These are phyloP conservation scores for Geranium rotundifolium DNA, from an alignment of 345 rosid genomes.

Conservation along the genomic window DNA sequence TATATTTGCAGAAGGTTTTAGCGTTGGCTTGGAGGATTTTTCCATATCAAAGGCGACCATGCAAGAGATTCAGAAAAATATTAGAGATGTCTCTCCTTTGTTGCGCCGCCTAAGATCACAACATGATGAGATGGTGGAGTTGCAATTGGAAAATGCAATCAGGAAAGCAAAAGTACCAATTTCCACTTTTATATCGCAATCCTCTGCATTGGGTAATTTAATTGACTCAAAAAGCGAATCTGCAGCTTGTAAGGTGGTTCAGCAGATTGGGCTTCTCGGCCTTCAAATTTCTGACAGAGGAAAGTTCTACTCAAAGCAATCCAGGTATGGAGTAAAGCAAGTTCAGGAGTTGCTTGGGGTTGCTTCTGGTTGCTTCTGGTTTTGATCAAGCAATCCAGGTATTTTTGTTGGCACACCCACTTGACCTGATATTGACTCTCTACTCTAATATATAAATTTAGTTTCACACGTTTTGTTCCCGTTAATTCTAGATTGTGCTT, in stretches of 20 bases:
- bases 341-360: conserved; percentile 82
- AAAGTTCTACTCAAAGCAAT: conserved; percentile 61
- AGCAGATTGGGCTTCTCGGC: conserved; percentile 84
- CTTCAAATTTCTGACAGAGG: conserved; percentile 76
- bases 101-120: conserved; percentile 43
- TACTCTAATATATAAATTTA: not conserved
- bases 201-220: conserved; percentile 53
- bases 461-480: not conserved
- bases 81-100: conserved; percentile 37
- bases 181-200: conserved; percentile 40
- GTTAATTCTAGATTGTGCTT: too few relatives aligned
- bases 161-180: conserved; percentile 35
- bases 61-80: conserved; percentile 24
- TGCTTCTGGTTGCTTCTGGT: conserved; percentile 77
- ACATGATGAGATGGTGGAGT: conserved; percentile 48
- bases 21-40: conserved; percentile 62
- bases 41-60: conserved; percentile 36
- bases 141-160: conserved; percentile 65
- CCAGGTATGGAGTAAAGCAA: conserved; percentile 87
- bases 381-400: conserved; percentile 95
- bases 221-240: conserved; percentile 78
- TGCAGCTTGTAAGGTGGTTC: conserved; percentile 56
- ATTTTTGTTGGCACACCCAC: conserved; percentile 1
- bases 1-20: conserved; percentile 52
- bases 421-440: not conserved